Base-by-base conservation (phyloP, 257 asterid genomes). In the Fraxinus quadrangulata region DNA sequence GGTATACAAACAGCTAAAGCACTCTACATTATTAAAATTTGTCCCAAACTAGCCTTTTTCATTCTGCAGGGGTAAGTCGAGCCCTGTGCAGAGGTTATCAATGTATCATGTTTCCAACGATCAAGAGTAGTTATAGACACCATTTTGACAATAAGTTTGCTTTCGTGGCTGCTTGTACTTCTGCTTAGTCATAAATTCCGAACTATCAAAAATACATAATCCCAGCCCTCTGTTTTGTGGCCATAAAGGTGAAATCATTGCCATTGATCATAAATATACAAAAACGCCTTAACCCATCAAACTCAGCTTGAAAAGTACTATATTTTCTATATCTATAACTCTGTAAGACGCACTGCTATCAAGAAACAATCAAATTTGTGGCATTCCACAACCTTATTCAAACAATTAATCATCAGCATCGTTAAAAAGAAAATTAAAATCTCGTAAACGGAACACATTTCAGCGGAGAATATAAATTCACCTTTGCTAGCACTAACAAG, bases 401-500 rank as follows among this genome's bases (percentile, higher is more conserved):
- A 68, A 7, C 77, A 67, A 51, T 24, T 23, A 40, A n/a, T 9
- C 66, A 74, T 37, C 72, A 51, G 26, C 72, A 21, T 61, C 66
- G n/a, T 24, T 5, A 16, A 9, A 14, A 47, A 12, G 24, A 17
- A 49, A 36, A 47, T 54, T 68, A 61, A 61, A 49, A 24, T 21
- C 65, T 17, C 26, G 51, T 17, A 12, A 13, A 77, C 26, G 24
- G 42, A 8, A 67, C 54, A 42, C 14, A 75, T 31, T 24, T 17
- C 68, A 23, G 31, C 30, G 2, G 40, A 66, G 40, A 39, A n/a
- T n/a, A 68, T 28, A 74, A 63, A 30, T 7, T 86, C 89, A 95
- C 99, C 99, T 91, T 95, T 95, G 99, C 99, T 95, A 13, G 98
- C 99, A 84, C 99, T 95, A 80, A 93, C 92, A 76, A 95, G 93